Conservation (phyloP, 2,329 filamentous ascomycete species). For the Xylaria sp. region DNA sequence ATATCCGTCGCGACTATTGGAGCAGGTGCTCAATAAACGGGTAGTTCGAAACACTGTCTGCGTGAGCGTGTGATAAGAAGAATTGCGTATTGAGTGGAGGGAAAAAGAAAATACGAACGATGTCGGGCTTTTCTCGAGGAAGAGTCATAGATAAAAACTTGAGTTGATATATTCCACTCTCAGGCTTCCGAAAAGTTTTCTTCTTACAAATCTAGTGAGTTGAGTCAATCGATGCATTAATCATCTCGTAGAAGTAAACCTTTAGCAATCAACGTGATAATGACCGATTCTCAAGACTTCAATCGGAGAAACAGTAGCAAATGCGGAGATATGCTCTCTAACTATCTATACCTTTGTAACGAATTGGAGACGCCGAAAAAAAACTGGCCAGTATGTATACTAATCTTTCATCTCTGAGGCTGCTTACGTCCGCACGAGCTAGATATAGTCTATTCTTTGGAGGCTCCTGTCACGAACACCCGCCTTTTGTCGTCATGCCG, state of each 20-base stretch:
- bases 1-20: background rate
- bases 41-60: background rate
- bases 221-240: constrained; percentile 18
- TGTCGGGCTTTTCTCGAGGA: background rate
- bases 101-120: background rate
- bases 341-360: constrained; percentile 23
- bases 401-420: constrained; percentile 26
- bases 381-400: constrained; percentile 25
- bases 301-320: constrained; percentile 7
- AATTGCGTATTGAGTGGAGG: background rate
- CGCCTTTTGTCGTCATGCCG: constrained; percentile 28
- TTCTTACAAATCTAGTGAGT: constrained; percentile 5
- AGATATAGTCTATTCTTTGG: constrained; percentile 20
- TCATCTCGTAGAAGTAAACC: constrained; percentile 6
- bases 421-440: constrained; percentile 34
- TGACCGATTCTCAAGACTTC: constrained; percentile 1
- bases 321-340: constrained; percentile 4
- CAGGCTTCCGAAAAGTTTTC: constrained; percentile 16
- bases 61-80: background rate
- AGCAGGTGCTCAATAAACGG: background rate
- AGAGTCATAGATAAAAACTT: constrained; percentile 1
- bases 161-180: constrained; percentile 8
- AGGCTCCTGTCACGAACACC: constrained; percentile 16
- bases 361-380: constrained; percentile 41
- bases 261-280: background rate